Percentiles rank a stretch among this genome's conserved stretches.
Evolutionary conservation across 345 rosid species (phyloP).

Genomic region (Citrus reticulata): DNA sequence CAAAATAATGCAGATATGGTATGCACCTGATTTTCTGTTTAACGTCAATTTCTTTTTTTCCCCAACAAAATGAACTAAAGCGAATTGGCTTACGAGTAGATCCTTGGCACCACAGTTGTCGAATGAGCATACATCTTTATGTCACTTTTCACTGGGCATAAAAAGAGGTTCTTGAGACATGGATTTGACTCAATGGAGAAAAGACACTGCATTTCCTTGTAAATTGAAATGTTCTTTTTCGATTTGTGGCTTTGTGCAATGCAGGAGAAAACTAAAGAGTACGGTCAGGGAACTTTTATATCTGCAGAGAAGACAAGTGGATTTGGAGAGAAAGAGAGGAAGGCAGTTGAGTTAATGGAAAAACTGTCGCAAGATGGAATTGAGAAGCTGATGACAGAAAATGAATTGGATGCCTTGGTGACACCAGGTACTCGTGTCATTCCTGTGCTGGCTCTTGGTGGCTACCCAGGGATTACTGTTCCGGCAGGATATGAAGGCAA

Average conservation of each 20-base stretch:
- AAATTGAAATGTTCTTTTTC: no score
- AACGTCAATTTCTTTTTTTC: not conserved
- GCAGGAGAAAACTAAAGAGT: constrained; percentile 34
- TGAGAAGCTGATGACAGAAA: constrained; percentile 25
- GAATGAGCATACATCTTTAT: not conserved
- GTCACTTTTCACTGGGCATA: no score
- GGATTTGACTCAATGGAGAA: no score
- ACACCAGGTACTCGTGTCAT: not conserved
- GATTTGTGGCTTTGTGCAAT: not conserved
- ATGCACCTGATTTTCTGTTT: constrained; percentile 4
- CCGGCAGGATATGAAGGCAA: constrained; percentile 37
- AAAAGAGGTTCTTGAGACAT: no score
- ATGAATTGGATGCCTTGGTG: constrained; percentile 38
- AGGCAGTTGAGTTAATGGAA: constrained; percentile 9
- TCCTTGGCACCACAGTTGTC: constrained; percentile 1
- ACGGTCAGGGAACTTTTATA: constrained; percentile 22
- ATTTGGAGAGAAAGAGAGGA: constrained; percentile 23
- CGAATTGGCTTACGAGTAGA: not conserved
- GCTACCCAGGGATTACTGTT: constrained; percentile 39
- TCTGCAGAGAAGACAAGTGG: constrained; percentile 30
- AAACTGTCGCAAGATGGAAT: constrained; percentile 19
- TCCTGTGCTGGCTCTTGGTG: constrained; percentile 29
- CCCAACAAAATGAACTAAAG: not conserved
- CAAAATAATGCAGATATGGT: constrained; percentile 31
- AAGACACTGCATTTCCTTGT: no score